Evolutionary conservation across 768 basidiomycete genomes (phyloP), one percentile per base, ranked within the genome.

Genomic region (Mycena indigotica): DNA sequence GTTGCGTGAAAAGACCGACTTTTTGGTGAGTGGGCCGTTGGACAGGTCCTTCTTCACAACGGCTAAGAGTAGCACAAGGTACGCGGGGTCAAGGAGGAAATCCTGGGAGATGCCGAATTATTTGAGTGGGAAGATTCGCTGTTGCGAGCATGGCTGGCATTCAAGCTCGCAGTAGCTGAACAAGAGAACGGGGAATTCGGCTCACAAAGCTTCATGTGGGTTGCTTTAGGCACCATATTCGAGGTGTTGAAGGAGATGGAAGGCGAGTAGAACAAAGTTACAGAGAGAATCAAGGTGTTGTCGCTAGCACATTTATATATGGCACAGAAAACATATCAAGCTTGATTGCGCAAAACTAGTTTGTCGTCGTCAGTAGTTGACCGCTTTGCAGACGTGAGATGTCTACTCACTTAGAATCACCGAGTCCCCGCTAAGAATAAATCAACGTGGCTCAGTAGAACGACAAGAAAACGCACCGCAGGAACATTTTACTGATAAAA

Each of bases 401-500:
- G n/a, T n/a, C n/a, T 25, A 82, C 90, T 80, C 66, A 98, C 96
- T 91, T 52, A 98, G 82, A 64, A 99, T 97, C 15, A 99, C 97
- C 24, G 96, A 98, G 73, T 98, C 96, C 23, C 97, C 97, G 45
- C 95, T 94, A 29, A 50, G 40, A 50, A 52, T 30, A 55, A 38
- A 49, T 57, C 52, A 52, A 10, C 56, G 54, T 28, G 58, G 35
- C 38, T 21, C n/a, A n/a, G n/a, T 32, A 57, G 32, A 38, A 45
- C 45, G 44, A 40, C 55, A 26, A 55, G 39, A 48, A 28, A 2
- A 72, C 85, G 51, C 67, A 90, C 91, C 93, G 84, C 60, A 98
- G 76, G 75, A 96, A 98, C 94, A 99, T 96, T 78, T 98, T 99
- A 73, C 94, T 96, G 72, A 99, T 96, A 79, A 98, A 99, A 48